A percentile compares a stretch with the other conserved stretches of the same genome.
phyloP scores from a whole-genome alignment of 2,329 filamentous ascomycete species.

The Diplodia mutila region DNA sequence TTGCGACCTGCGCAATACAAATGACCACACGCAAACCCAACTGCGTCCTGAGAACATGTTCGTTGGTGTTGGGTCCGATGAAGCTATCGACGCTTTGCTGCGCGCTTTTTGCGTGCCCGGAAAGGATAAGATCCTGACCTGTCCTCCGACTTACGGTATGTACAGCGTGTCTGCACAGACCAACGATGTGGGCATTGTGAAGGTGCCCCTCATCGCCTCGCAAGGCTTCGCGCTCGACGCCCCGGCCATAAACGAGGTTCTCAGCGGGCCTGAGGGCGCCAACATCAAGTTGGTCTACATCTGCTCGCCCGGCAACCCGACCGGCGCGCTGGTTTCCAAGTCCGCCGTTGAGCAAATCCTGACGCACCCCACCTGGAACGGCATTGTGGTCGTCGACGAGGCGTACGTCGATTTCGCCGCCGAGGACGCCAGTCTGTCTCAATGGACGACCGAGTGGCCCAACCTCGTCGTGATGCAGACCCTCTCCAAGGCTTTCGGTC shows the following conservation, averaged over 20 bases:
- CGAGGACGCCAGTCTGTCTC: slow-evolving; percentile 77
- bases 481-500: slow-evolving; percentile 94
- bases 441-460: slow-evolving; percentile 90
- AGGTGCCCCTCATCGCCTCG: slow-evolving; percentile 76
- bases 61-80: slow-evolving; percentile 93
- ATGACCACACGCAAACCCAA: slow-evolving; percentile 70
- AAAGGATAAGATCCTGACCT: slow-evolving; percentile 87
- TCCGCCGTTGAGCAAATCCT: slow-evolving; percentile 73
- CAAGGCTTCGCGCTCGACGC: slow-evolving; percentile 74
- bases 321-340: slow-evolving; percentile 77
- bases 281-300: slow-evolving; percentile 88
- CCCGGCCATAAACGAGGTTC: slow-evolving; percentile 66
- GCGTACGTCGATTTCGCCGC: slow-evolving; percentile 95
- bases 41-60: slow-evolving; percentile 85
- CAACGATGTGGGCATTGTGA: slow-evolving; percentile 86
- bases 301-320: slow-evolving; percentile 95
- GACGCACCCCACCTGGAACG: slow-evolving; percentile 91
- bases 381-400: slow-evolving; percentile 89
- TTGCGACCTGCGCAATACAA: slow-evolving; percentile 82
- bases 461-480: slow-evolving; percentile 99
- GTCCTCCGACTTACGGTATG: slow-evolving; percentile 98
- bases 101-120: slow-evolving; percentile 91
- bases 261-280: slow-evolving; percentile 59
- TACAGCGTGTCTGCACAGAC: slow-evolving; percentile 92
- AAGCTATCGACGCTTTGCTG: slow-evolving; percentile 92